Evolutionary conservation across 2,329 filamentous ascomycete genomes (phyloP).

Genomic region (Phialophora chinensis): DNA sequence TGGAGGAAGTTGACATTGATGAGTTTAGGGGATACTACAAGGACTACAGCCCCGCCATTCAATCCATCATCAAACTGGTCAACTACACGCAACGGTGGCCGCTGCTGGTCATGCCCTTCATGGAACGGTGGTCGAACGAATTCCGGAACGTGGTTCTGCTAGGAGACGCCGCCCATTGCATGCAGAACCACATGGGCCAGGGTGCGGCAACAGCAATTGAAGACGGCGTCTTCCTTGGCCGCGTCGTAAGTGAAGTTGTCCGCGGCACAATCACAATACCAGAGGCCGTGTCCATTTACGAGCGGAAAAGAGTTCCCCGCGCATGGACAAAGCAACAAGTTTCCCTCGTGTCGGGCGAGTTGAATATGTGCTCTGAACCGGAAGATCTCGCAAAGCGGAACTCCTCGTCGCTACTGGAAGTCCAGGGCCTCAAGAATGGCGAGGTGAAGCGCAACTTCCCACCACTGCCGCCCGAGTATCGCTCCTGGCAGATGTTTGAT

Average conservation of each 20-base stretch:
- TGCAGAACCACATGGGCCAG: slow-evolving; percentile 52
- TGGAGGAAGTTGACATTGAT: slow-evolving; percentile 21
- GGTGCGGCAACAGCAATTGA: slow-evolving; percentile 52
- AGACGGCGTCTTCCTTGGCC: slow-evolving; percentile 50
- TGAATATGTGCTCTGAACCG: slow-evolving; percentile 24
- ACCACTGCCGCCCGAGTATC: slow-evolving; percentile 17
- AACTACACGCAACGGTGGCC: slow-evolving; percentile 46
- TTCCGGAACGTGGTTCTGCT: slow-evolving; percentile 52
- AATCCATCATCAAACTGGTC: slow-evolving; percentile 23
- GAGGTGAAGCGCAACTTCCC: slow-evolving; percentile 5
- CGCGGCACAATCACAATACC: slow-evolving; percentile 43
- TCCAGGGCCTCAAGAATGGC: slow-evolving; percentile 7
- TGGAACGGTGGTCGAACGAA: slow-evolving; percentile 49
- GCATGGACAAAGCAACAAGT: slow-evolving; percentile 52
- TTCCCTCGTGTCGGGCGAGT: slow-evolving; percentile 32
- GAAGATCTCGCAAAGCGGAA: slow-evolving; percentile 18
- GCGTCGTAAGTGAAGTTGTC: slow-evolving; percentile 46
- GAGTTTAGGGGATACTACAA: slow-evolving; percentile 21
- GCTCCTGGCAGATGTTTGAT: slow-evolving; percentile 28
- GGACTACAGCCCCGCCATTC: slow-evolving; percentile 39
- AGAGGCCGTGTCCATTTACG: slow-evolving; percentile 48
- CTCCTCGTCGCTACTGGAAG: slow-evolving; percentile 6
- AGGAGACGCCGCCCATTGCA: slow-evolving; percentile 41
- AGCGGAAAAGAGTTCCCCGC: slow-evolving; percentile 50
- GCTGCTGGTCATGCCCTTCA: slow-evolving; percentile 50